Base-by-base conservation (phyloP, 2,329 filamentous ascomycete genomes). In the Alternaria sp. region DNA sequence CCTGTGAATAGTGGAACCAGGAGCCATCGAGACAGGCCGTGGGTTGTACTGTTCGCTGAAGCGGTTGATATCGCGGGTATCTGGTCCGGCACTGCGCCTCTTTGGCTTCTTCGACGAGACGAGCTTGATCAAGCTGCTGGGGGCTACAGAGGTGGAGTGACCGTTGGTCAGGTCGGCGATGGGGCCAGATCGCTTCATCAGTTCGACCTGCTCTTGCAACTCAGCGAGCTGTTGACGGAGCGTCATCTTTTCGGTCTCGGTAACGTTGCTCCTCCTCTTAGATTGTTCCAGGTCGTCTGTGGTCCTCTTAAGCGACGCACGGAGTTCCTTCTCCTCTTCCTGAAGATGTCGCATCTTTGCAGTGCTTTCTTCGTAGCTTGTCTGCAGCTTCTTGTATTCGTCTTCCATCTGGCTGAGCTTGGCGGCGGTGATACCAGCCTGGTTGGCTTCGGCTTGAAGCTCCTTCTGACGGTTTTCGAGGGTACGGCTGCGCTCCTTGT, bases 81-180 rank as follows among this genome's bases (percentile, higher is more conserved):
- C 94, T 18, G 91, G 90, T 47, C 93, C 94, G 59, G 93, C 94
- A 78, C 94, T 98, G 67, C 95, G 88, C 74, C 95, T 87, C 85
- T 98, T 97, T 42, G 94, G 93, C 82, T 97, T 97, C 88, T 98
- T 98, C 51, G 93, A 94, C 2, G 94, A 92, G 26, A 99, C 95
- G 34, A 99, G 85, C 79, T 98, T 99, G 85, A 99, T 97, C 63
- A 99, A 87, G 42, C 93, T 94, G 75, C 86, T 91, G 41, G 87
- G 81, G 26, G 61, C 60, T 18, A 53, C 52, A 16, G 68, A 62
- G 51, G 87, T 83, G 18, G 82, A 78, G 48, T 79, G 77, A 57
- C 92, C 92, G 71, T 93, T 93, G 55, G 83, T 79, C 55, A 89
- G 72, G 44, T 93, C 90, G 64, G 83, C 78, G 67, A 90, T 82